phyloP scores from a whole-genome alignment of 1,139 yeast genomes.

The Geotrichum australiense region DNA sequence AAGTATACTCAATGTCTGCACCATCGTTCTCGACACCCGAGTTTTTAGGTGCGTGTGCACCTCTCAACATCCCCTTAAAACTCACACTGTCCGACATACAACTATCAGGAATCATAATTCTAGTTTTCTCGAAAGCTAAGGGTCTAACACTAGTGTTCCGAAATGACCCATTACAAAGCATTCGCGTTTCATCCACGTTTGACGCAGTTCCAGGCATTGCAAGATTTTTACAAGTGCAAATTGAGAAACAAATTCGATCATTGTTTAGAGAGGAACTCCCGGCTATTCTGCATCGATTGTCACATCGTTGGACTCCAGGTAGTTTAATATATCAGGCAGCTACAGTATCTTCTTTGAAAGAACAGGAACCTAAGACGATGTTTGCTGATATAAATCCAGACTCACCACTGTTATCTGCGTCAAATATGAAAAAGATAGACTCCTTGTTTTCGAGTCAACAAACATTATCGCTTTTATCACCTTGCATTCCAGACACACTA shows the following conservation, averaged over 20 bases:
- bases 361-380: conserved; percentile 20
- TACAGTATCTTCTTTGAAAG: conserved; percentile 2
- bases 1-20: conserved; percentile 50
- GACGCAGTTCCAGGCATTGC: conserved; percentile 82
- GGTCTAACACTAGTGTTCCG: conserved; percentile 82
- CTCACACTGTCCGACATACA: conserved; percentile 66
- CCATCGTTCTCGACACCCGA: conserved; percentile 54
- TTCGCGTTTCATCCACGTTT: conserved; percentile 76
- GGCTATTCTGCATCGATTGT: conserved; percentile 66
- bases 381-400: conserved; percentile 51
- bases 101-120: conserved; percentile 73
- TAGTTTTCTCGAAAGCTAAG: conserved; percentile 73
- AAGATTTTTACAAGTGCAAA: conserved; percentile 69
- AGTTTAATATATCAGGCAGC: conserved; percentile 20
- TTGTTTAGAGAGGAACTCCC: conserved; percentile 81
- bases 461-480: conserved; percentile 62
- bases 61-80: conserved; percentile 73
- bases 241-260: conserved; percentile 72
- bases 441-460: conserved; percentile 72
- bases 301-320: conserved; percentile 60
- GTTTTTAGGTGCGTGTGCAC: conserved; percentile 58
- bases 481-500: conserved; percentile 49
- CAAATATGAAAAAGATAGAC: conserved; percentile 63
- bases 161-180: conserved; percentile 80
- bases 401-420: conserved; percentile 53